Evolutionary conservation across 305 asterid genomes (phyloP).

Genomic region (Fraxinus greggii): DNA sequence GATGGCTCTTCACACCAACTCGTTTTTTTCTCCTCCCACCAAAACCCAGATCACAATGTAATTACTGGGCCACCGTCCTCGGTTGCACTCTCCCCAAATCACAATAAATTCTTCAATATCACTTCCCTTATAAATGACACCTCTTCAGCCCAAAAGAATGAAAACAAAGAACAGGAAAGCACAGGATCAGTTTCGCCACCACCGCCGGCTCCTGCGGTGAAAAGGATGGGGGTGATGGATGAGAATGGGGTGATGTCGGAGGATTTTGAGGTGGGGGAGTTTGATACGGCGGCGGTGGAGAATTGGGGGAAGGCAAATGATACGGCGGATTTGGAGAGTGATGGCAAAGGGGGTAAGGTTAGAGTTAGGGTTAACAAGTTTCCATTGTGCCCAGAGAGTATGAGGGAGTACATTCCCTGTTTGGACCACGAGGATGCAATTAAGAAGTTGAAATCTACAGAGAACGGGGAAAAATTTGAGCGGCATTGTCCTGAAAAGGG

Average conservation of each 20-base stretch:
- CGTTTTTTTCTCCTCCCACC: conserved; percentile 64
- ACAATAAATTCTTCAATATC: conserved; percentile 47
- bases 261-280: conserved; percentile 74
- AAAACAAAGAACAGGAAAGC: neutral
- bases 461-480: conserved; percentile 79
- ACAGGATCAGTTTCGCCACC: conserved; percentile 35
- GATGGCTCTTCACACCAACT: conserved; percentile 61
- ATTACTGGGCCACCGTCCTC: conserved; percentile 21
- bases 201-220: conserved; percentile 39
- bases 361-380: conserved; percentile 60
- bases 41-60: conserved; percentile 27
- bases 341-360: conserved; percentile 32
- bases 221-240: conserved; percentile 84
- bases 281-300: conserved; percentile 63
- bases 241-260: conserved; percentile 78
- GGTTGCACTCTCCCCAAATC: conserved; percentile 56
- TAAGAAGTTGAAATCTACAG: conserved; percentile 50
- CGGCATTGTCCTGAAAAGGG: conserved; percentile 83
- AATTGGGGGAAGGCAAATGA: conserved; percentile 53
- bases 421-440: conserved; percentile 81
- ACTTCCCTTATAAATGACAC: conserved; percentile 48
- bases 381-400: conserved; percentile 49
- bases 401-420: conserved; percentile 91
- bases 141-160: conserved; percentile 2
- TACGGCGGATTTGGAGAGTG: conserved; percentile 42